Evolutionary conservation across 768 basidiomycete species (phyloP).

Genomic region (Kondoa malvinella): DNA sequence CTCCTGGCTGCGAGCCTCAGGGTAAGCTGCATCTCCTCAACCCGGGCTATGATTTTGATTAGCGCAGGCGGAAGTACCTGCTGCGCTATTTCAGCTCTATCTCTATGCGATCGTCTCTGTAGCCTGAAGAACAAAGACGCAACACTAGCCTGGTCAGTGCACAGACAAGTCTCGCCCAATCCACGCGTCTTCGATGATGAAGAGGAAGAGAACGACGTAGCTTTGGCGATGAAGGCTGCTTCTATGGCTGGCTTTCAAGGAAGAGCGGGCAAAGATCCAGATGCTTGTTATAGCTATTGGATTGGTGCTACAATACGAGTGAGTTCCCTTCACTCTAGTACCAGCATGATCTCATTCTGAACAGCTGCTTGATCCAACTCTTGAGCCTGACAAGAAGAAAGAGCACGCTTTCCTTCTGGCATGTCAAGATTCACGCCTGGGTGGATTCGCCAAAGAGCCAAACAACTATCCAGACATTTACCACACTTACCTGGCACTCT

Average conservation of each 20-base stretch:
- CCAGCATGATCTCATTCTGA: not conserved
- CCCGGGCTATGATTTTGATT: not conserved
- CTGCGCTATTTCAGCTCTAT: slow-evolving; percentile 62
- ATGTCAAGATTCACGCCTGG: slow-evolving; percentile 65
- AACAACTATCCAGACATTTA: slow-evolving; percentile 76
- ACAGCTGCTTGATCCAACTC: not conserved
- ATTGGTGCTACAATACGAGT: slow-evolving; percentile 65
- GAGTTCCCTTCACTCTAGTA: slow-evolving; percentile 22
- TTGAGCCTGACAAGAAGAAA: not conserved
- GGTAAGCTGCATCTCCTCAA: slow-evolving; percentile 37
- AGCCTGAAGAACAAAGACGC: slow-evolving; percentile 34
- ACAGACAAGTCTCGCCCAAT: slow-evolving; percentile 43
- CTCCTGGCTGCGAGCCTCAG: slow-evolving; percentile 64
- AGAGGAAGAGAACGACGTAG: not conserved
- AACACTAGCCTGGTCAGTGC: slow-evolving; percentile 60
- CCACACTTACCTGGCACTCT: slow-evolving; percentile 81
- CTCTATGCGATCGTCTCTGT: slow-evolving; percentile 37
- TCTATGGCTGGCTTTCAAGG: slow-evolving; percentile 64
- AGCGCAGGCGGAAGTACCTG: slow-evolving; percentile 88
- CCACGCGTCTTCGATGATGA: not conserved
- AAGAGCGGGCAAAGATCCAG: slow-evolving; percentile 66
- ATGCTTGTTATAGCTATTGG: slow-evolving; percentile 97
- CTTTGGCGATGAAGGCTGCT: not conserved
- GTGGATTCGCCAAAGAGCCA: slow-evolving; percentile 72
- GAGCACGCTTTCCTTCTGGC: slow-evolving; percentile 34